Conservation (phyloP, 83 land plant genomes). For the Picea abies region DNA sequence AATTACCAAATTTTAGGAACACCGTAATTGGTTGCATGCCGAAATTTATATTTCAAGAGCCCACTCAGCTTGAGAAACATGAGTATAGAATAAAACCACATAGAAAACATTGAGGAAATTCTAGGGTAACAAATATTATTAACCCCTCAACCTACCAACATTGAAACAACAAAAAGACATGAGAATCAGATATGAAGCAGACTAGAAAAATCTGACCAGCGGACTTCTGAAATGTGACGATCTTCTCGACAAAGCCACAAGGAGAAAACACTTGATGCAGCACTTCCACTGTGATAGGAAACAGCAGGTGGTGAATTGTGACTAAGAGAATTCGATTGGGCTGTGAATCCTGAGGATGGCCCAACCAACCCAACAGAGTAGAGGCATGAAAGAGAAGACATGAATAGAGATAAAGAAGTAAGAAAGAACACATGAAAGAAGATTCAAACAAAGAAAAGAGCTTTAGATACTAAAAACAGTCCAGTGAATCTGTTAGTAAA, state of each 20-base stretch:
- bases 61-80: not conserved
- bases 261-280: constrained; percentile 99
- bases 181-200: not conserved
- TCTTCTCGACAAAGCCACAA: constrained; percentile 98
- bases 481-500: constrained; percentile 7
- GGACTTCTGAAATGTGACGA: constrained; percentile 98
- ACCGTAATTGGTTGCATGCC: not conserved
- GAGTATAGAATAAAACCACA: not conserved
- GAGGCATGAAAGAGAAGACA: constrained; percentile 45
- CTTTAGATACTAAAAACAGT: not conserved
- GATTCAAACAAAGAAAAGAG: constrained; percentile 20
- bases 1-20: not conserved
- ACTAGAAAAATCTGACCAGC: constrained; percentile 92
- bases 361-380: constrained; percentile 57
- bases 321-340: constrained; percentile 98
- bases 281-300: constrained; percentile 99
- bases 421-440: constrained; percentile 37
- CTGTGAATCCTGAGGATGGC: constrained; percentile 77
- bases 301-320: constrained; percentile 97
- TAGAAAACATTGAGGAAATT: not conserved
- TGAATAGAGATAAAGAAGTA: constrained; percentile 41
- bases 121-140: not conserved
- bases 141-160: not conserved
- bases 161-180: not conserved
- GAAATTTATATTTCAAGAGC: not conserved